These are phyloP conservation scores for Ceratocystis lukuohia DNA, from an alignment of 2,329 filamentous ascomycete species.

Conservation along the genomic window DNA sequence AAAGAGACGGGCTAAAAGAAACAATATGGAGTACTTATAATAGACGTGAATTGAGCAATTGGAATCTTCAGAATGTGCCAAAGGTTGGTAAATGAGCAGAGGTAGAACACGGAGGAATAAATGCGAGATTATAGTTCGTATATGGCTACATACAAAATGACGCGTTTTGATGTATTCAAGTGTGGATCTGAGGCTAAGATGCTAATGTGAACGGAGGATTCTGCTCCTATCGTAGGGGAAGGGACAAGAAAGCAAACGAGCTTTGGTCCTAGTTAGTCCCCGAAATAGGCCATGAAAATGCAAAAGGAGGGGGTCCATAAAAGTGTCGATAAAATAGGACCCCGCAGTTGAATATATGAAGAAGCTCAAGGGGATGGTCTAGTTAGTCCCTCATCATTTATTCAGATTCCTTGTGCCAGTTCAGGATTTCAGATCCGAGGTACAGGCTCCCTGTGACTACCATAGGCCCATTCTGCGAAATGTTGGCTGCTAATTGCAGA, in stretches of 20 bases:
- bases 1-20: not conserved
- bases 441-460: slow-evolving; percentile 33
- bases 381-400: not conserved
- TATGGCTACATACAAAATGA: not conserved
- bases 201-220: not conserved
- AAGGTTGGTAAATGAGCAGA: not conserved
- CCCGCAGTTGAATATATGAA: slow-evolving; percentile 6
- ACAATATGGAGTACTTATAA: not conserved
- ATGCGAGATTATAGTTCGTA: not conserved
- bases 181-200: slow-evolving; percentile 1
- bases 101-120: not conserved
- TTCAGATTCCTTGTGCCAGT: slow-evolving; percentile 6
- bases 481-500: slow-evolving; percentile 11
- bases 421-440: slow-evolving; percentile 22
- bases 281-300: too few species aligned
- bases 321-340: slow-evolving; percentile 2
- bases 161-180: not conserved
- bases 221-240: not conserved
- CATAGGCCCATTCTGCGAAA: slow-evolving; percentile 24
- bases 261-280: not conserved
- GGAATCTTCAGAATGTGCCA: not conserved
- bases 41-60: not conserved
- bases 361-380: not conserved
- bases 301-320: not conserved
- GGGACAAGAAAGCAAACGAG: not conserved